A percentile compares a stretch with the other conserved stretches of the same genome.
These are phyloP conservation scores for Aspergillus latus DNA, from an alignment of 2,329 filamentous ascomycete genomes.

Conservation along the genomic window DNA sequence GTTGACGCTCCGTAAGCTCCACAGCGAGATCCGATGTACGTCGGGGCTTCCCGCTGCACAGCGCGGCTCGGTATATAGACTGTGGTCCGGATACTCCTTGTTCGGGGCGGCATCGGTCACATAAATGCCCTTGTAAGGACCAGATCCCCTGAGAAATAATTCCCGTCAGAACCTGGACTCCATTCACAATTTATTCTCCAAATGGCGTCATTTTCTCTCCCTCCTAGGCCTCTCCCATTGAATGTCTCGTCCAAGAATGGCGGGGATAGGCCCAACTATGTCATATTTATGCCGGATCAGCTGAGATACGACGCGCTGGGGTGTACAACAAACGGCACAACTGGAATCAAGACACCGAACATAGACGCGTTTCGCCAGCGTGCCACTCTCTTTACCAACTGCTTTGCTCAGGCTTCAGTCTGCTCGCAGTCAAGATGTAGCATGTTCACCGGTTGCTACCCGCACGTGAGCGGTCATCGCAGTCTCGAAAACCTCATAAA, in stretches of 20 bases:
- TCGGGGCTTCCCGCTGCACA: not conserved
- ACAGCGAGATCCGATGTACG: not conserved
- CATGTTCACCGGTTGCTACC: constrained; percentile 51
- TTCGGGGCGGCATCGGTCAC: not conserved
- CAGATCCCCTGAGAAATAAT: not conserved
- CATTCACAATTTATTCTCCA: not conserved
- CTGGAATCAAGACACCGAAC: constrained; percentile 42
- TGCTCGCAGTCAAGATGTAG: constrained; percentile 50
- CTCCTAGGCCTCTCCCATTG: constrained; percentile 2
- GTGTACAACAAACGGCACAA: constrained; percentile 38
- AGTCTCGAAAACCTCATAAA: constrained; percentile 51
- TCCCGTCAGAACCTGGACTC: not conserved
- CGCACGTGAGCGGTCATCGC: constrained; percentile 49
- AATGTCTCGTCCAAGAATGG: constrained; percentile 1
- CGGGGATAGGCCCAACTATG: constrained; percentile 4
- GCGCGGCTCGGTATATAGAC: not conserved
- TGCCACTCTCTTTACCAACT: constrained; percentile 48
- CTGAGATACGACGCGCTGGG: constrained; percentile 48
- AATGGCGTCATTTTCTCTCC: constrained; percentile 4
- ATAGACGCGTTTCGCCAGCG: constrained; percentile 11
- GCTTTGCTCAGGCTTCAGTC: constrained; percentile 48
- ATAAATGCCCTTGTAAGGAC: not conserved
- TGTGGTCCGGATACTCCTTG: not conserved
- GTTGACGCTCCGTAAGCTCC: not conserved
- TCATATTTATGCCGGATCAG: constrained; percentile 52